Base-by-base conservation (phyloP, 176 grass and related monocot genomes). In the Saccharum officinarum region DNA sequence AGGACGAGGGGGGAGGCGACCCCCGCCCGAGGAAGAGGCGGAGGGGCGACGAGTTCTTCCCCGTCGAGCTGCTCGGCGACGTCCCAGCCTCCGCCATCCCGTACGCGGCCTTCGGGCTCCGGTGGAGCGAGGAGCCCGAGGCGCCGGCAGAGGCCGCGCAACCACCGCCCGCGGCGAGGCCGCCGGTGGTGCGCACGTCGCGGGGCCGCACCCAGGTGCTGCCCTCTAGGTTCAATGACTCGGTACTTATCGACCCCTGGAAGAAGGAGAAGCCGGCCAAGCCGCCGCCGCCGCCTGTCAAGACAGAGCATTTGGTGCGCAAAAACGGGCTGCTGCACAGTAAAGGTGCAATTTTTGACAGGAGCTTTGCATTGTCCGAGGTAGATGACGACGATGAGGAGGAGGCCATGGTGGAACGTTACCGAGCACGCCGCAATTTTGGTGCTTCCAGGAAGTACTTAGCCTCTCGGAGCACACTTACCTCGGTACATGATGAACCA, bases 141-240 rank as follows among this genome's bases (percentile, higher is more conserved):
- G 78, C 76, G 16, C 85, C 80, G 12, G 52, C 76, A 3, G 82
- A 40, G 18, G 83, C 87, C 60, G 60, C 60, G 55, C 78, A 73
- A 42, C 28, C 88, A 31, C 31, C 84, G 8, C 59, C 60, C 18
- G 76, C 38, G 46, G 30, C 80, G 23, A 75, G 93, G 54, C 93
- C 93, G 26, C 91, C 93, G 14, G 93, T 98, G 4, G 89, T 94
- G 46, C 87, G 96, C 69, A 95, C 93, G 10, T 98, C 84, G 76
- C 87, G 96, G 44, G 96, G 96, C 1, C 88, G 93, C 71, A 38
- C 91, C 10, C 93, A 85, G 86, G 93, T 93, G 36, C 78, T 87
- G 40, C 96, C 96, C 36, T 98, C 96, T 38, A 82, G 93, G 80
- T 98, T 92, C 81, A 98, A 94, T 54, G 93, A 98, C 45, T 98